These are phyloP conservation scores for Picea sitchensis DNA, from an alignment of 75 land plant species.

Conservation along the genomic window DNA sequence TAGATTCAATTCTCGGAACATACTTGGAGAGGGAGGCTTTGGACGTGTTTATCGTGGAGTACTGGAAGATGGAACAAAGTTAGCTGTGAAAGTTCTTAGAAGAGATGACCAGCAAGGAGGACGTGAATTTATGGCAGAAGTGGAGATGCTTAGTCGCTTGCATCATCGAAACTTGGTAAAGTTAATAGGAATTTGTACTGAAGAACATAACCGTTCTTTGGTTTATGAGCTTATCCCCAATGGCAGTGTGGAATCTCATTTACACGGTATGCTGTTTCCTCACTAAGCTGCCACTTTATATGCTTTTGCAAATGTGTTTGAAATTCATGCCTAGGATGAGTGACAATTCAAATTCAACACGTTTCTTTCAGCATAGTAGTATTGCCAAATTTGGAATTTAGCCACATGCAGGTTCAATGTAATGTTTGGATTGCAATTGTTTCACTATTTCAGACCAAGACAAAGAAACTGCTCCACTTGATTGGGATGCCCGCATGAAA, in stretches of 20 bases:
- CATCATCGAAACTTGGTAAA: slow-evolving; percentile 96
- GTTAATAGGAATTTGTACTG: slow-evolving; percentile 88
- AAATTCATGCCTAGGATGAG: background rate
- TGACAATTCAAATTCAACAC: background rate
- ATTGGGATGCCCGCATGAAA: slow-evolving; percentile 90
- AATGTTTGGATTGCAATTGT: slow-evolving; percentile 11
- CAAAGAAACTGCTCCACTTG: slow-evolving; percentile 49
- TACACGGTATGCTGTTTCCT: slow-evolving; percentile 64
- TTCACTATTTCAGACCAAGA: slow-evolving; percentile 47
- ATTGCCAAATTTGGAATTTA: background rate
- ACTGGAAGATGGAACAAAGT: slow-evolving; percentile 72
- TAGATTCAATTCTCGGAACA: slow-evolving; percentile 52
- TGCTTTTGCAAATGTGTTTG: background rate
- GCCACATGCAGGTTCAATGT: background rate
- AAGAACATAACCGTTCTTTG: slow-evolving; percentile 69
- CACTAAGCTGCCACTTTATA: background rate
- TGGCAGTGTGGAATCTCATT: slow-evolving; percentile 98
- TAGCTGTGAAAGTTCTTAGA: slow-evolving; percentile 86
- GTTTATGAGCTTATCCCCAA: slow-evolving; percentile 89
- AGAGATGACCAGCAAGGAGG: slow-evolving; percentile 75
- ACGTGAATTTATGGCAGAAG: slow-evolving; percentile 87
- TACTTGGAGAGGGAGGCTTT: slow-evolving; percentile 96
- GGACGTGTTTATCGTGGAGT: slow-evolving; percentile 85
- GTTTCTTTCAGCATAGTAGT: background rate
- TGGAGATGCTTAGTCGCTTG: slow-evolving; percentile 92